Evolutionary conservation across 2,329 filamentous ascomycete species (phyloP), one percentile per base, ranked within the genome.

Genomic region (Penicillium concentricum): DNA sequence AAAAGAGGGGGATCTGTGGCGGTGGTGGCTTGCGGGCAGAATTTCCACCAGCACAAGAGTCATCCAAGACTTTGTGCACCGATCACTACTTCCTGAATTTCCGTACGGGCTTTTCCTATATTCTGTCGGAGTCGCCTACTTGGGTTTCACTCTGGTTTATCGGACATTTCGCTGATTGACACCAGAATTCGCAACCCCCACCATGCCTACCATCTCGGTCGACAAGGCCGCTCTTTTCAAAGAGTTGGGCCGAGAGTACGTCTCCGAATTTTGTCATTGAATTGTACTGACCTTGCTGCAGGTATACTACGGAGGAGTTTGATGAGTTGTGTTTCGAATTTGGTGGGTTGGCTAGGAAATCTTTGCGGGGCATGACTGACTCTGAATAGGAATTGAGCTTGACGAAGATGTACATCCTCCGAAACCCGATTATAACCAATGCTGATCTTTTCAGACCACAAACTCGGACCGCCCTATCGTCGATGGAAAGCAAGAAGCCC

Each of bases 311-410:
- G 62, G 86, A 96, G 69, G 91, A 96, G 72, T 99, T 99, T 72
- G 94, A 99, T 76, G 90, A 96, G 72, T 83, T 99, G 67, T 97
- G 94, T 78, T 99, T 99, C 83, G 93, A 99, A 71, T 99, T 96
- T 73, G 92, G 92, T 79, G 74, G 62, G 76, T 72, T 52, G 57
- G 28, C 46, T 28, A 52, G 50, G 56, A 53, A 57, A 51, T 51
- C 53, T 56, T 20, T 51, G 63, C 63, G 63, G 67, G 68, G 64
- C 55, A 62, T 60, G 57, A 64, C 72, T 78, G 60, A 76, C 61
- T 47, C n/a, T 51, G 59, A 63, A 52, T 60, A 82, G 83, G 83
- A 58, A 95, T 99, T 73, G 94, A 99, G 78, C 85, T 99, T 67
- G 94, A 99, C 79, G 93, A 97, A 80, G 94, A 99, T 76, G 81